Base-by-base conservation (phyloP, 768 basidiomycete species). In the Artomyces pyxidatus region DNA sequence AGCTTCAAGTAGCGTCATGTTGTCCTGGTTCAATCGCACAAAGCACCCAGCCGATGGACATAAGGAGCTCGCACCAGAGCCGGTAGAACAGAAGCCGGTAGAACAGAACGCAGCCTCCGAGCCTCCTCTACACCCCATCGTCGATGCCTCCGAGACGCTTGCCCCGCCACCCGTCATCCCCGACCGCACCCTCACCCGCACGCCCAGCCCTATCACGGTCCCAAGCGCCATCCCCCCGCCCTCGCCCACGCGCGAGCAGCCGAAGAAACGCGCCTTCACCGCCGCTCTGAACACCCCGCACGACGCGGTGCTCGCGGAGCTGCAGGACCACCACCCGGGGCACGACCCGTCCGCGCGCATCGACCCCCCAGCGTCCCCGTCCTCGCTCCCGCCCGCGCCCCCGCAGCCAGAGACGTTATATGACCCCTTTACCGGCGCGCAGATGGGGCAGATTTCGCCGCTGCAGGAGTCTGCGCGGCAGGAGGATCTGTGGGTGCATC, bases 401-500 rank as follows among this genome's bases (percentile, higher is more conserved):
- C 39, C 50, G 2, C 11, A 47, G 5, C 53, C 56, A 10, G 69
- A 69, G 43, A 41, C 60, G 59, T 49, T 73, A 51, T 62, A 61
- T 40, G 77, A 80, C 42, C 76, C 78, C 19, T 77, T 72, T 52
- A 69, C 75, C 25, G 78, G 77, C 35, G 59, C 63, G 4, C 51
- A 65, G 25, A 52, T 76, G 4, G 78, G 76, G 17, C 25, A 65
- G 3, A 57, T 76, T 35, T 59, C 26, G 50, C 60, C 45, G 32
- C 46, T 38, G 27, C 52, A 54, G 8, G 30, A 35, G 26, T 42
- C 14, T 22, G 37, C 49, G 46, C 38, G 27, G 25, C 47, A 74
- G 53, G 76, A 75, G 44, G 77, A 74, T 46, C 61, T 85, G 42
- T 89, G 87, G 87, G 59, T 73, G 0, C 80, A 83, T 52, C 73